A percentile compares a stretch with the other conserved stretches of the same genome.
Conservation (phyloP, 352 stramenopile genomes). For the Phytophthora macrochlamydospora region DNA sequence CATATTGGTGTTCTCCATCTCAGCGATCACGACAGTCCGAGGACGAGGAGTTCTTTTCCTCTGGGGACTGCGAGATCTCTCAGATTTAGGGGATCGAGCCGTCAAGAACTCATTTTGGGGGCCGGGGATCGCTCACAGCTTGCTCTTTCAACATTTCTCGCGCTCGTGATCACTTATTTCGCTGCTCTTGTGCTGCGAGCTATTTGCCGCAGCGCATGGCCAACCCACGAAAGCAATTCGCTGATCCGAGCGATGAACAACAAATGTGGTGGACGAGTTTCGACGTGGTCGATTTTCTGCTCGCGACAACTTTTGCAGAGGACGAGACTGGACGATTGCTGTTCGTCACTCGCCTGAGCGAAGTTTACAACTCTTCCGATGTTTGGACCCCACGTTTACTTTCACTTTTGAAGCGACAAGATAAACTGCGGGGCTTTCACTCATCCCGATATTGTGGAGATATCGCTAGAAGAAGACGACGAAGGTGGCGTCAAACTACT, state of each 20-base stretch:
- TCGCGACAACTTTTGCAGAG: background rate
- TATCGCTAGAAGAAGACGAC: slow-evolving; percentile 4
- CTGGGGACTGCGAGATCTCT: background rate
- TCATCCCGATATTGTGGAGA: slow-evolving; percentile 2
- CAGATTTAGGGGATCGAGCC: background rate
- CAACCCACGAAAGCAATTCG: slow-evolving; percentile 8
- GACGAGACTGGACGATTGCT: slow-evolving; percentile 2
- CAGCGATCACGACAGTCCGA: slow-evolving; percentile 1
- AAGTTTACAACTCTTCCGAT: background rate
- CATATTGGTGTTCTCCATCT: slow-evolving; percentile 8
- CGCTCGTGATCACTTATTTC: slow-evolving; percentile 1
- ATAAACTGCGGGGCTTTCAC: slow-evolving; percentile 5
- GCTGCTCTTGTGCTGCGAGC: slow-evolving; percentile 1
- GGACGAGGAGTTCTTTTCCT: slow-evolving; percentile 6
- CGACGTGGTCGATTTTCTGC: slow-evolving; percentile 6
- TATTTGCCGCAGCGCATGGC: slow-evolving; percentile 4
- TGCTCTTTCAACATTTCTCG: slow-evolving; percentile 4
- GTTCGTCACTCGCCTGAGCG: background rate
- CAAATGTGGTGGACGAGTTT: slow-evolving; percentile 13
- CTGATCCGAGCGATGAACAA: slow-evolving; percentile 7
- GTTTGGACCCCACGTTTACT: slow-evolving; percentile 5
- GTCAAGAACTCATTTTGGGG: slow-evolving; percentile 1
- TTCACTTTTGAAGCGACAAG: slow-evolving; percentile 10
- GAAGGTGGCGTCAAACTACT: slow-evolving; percentile 2
- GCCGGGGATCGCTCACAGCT: slow-evolving; percentile 1